Evolutionary conservation across 2,329 filamentous ascomycete genomes (phyloP).

Genomic region (Pseudonectria foliicola): DNA sequence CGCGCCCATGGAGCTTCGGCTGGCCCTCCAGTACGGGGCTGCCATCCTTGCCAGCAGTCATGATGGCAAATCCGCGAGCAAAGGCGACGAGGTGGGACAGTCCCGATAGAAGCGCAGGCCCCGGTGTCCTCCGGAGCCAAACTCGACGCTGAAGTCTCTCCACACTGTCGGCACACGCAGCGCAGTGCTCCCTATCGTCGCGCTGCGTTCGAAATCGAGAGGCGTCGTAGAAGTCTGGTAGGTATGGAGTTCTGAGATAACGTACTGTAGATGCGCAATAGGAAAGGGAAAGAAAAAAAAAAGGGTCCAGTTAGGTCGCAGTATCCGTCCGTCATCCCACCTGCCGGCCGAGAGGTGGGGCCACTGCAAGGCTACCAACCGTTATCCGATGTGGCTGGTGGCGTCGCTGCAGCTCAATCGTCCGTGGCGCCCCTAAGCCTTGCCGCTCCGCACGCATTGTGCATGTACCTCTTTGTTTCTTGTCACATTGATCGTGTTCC

Average conservation of each 20-base stretch:
- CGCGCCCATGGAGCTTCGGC: slow-evolving; percentile 69
- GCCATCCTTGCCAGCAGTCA: slow-evolving; percentile 19
- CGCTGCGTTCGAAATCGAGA: background rate
- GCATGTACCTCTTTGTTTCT: too few relatives aligned
- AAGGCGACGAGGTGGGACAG: slow-evolving; percentile 1
- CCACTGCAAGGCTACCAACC: slow-evolving; percentile 5
- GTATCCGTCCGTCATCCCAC: too few relatives aligned
- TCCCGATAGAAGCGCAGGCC: slow-evolving; percentile 7
- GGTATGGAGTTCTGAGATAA: background rate
- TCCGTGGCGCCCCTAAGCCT: too few relatives aligned
- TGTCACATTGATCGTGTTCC: too few relatives aligned
- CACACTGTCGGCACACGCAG: slow-evolving; percentile 10
- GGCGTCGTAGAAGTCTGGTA: slow-evolving; percentile 1
- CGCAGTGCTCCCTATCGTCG: too few relatives aligned
- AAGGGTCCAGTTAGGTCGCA: slow-evolving; percentile 1
- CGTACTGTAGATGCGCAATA: background rate
- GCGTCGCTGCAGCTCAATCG: too few relatives aligned
- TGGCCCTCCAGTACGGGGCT: slow-evolving; percentile 14
- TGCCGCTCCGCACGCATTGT: too few relatives aligned
- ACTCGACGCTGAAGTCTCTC: slow-evolving; percentile 11
- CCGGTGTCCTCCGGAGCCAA: slow-evolving; percentile 19
- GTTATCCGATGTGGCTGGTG: slow-evolving; percentile 10
- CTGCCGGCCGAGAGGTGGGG: slow-evolving; percentile 7
- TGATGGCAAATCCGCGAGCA: slow-evolving; percentile 23
- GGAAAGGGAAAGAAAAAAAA: slow-evolving; percentile 5